These are phyloP conservation scores for Chytriomyces confervae DNA, from an alignment of 192 early-diverging fungal species.

Conservation along the genomic window DNA sequence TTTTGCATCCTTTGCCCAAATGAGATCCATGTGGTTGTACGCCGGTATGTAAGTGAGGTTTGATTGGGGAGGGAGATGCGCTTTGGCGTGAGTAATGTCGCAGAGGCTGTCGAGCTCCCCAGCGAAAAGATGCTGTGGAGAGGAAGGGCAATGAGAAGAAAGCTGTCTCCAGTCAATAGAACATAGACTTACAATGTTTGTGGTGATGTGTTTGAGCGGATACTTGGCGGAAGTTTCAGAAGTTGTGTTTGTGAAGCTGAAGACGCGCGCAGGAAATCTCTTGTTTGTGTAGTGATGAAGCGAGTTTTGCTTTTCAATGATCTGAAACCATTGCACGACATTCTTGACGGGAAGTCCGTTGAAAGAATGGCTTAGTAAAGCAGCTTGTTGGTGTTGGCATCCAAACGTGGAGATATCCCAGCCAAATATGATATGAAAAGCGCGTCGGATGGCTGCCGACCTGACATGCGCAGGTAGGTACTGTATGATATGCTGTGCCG, in stretches of 20 bases:
- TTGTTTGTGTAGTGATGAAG: neutral
- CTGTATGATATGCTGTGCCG: conserved; percentile 81
- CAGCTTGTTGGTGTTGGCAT: conserved; percentile 63
- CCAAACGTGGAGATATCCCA: conserved; percentile 65
- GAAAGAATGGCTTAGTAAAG: conserved; percentile 74
- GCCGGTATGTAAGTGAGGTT: neutral
- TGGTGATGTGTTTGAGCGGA: conserved; percentile 7
- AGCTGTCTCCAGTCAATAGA: neutral
- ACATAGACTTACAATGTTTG: neutral
- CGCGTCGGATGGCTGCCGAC: conserved; percentile 87
- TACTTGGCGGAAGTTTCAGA: neutral
- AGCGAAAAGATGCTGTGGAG: conserved; percentile 2
- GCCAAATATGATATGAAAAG: conserved; percentile 83
- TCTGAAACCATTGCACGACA: conserved; percentile 57
- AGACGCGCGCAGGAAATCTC: neutral
- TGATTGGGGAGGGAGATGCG: conserved; percentile 13
- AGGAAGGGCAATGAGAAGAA: neutral
- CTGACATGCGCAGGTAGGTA: conserved; percentile 83
- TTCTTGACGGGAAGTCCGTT: conserved; percentile 86
- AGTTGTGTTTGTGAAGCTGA: neutral
- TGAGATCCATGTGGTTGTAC: conserved; percentile 27
- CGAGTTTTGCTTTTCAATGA: conserved; percentile 17
- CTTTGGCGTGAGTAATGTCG: neutral
- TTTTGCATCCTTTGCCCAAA: conserved; percentile 20
- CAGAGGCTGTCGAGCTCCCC: conserved; percentile 12